Evolutionary conservation across 2,329 filamentous ascomycete species (phyloP).

Genomic region (Hypoxylon sp.): DNA sequence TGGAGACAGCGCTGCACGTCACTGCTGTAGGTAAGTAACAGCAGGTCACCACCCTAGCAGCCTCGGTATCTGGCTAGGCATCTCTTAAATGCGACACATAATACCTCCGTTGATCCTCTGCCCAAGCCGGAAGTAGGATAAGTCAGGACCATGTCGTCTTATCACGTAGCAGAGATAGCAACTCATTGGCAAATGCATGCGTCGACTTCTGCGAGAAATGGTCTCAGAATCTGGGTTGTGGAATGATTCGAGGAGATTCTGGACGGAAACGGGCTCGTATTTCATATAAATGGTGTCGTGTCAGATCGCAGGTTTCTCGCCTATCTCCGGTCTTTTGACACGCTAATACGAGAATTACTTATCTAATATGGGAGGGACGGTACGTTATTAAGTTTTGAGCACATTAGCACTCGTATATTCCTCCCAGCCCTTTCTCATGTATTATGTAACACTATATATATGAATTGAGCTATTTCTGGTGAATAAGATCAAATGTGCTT

Average conservation of each 20-base stretch:
- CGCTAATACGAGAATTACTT: slow-evolving; percentile 26
- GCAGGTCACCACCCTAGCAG: neutral
- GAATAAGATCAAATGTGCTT: slow-evolving; percentile 2
- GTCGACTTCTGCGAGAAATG: slow-evolving; percentile 6
- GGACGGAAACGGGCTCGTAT: slow-evolving; percentile 22
- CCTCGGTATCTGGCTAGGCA: slow-evolving; percentile 12
- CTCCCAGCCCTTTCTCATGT: slow-evolving; percentile 1
- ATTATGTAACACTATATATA: no score
- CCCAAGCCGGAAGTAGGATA: slow-evolving; percentile 34
- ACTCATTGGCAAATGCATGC: neutral
- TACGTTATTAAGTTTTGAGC: slow-evolving; percentile 1
- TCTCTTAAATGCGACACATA: slow-evolving; percentile 21
- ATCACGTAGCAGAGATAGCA: slow-evolving; percentile 15
- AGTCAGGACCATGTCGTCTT: slow-evolving; percentile 9
- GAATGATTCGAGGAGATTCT: slow-evolving; percentile 25
- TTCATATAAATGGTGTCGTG: slow-evolving; percentile 15
- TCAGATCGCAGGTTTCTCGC: neutral
- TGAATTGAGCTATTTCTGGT: slow-evolving; percentile 17
- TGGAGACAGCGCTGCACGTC: slow-evolving; percentile 20
- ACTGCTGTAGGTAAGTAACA: slow-evolving; percentile 2
- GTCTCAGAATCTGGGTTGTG: neutral
- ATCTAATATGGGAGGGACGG: neutral
- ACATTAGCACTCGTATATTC: slow-evolving; percentile 4
- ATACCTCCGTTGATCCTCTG: slow-evolving; percentile 34
- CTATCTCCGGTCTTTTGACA: slow-evolving; percentile 1